Evolutionary conservation across 306 rosid genomes (phyloP).

Genomic region (Alnus rubra): DNA sequence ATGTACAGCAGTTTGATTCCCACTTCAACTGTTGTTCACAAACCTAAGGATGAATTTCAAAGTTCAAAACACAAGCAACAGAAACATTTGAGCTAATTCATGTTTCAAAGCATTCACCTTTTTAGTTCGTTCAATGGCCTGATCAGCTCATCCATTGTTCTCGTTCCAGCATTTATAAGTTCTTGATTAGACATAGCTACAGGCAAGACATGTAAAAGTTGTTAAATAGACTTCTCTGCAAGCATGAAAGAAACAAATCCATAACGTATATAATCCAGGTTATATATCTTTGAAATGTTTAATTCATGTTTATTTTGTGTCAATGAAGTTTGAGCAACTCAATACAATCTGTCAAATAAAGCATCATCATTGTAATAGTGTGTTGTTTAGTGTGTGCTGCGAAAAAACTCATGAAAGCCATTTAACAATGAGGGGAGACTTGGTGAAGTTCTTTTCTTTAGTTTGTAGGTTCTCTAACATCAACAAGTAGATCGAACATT

Average conservation of each 20-base stretch:
- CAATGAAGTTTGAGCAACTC: not conserved
- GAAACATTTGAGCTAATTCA: conserved; percentile 13
- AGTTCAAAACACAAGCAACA: conserved; percentile 31
- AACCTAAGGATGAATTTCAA: conserved; percentile 48
- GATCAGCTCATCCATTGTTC: conserved; percentile 96
- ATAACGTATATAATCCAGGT: not conserved
- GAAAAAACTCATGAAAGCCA: not conserved
- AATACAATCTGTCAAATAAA: not conserved
- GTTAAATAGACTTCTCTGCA: conserved; percentile 19
- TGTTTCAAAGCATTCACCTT: conserved; percentile 52
- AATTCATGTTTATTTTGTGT: not conserved
- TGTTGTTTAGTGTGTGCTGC: not conserved
- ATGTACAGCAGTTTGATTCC: conserved; percentile 88
- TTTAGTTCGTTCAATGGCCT: conserved; percentile 82
- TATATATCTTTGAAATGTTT: not conserved
- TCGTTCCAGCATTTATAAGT: conserved; percentile 74
- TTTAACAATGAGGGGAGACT: not conserved
- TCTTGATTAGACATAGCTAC: conserved; percentile 97
- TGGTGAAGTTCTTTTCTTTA: not conserved
- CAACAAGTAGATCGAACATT: too few species aligned
- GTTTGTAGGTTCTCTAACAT: not conserved
- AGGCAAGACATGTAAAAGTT: conserved; percentile 34
- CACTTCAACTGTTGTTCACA: conserved; percentile 92
- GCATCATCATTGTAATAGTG: not conserved
- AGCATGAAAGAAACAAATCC: conserved; percentile 13